Evolutionary conservation across 176 grass and related monocot genomes (phyloP).

Genomic region (Olyra latifolia): DNA sequence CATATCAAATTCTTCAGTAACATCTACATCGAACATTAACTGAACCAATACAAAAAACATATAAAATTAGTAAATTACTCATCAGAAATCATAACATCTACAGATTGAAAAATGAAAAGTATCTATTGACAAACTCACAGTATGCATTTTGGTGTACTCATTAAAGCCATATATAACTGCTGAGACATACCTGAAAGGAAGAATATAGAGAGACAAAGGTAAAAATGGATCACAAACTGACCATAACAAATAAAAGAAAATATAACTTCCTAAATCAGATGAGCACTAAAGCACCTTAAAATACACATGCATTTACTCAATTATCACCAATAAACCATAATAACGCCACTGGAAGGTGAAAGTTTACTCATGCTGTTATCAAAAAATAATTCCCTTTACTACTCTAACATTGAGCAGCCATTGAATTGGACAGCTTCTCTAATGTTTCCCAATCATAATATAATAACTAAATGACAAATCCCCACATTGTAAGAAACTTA

Average conservation of each 20-base stretch:
- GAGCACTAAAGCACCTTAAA: background rate
- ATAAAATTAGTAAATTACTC: conserved; percentile 50
- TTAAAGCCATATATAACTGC: conserved; percentile 62
- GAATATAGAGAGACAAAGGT: background rate
- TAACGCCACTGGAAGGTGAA: background rate
- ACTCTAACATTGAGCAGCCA: background rate
- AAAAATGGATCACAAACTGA: background rate
- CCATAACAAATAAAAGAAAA: conserved; percentile 12
- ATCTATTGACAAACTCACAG: conserved; percentile 51
- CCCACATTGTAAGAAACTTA: background rate
- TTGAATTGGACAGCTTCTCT: background rate
- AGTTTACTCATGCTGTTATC: background rate
- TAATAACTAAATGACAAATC: background rate
- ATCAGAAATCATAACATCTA: conserved; percentile 23
- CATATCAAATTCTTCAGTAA: conserved; percentile 65
- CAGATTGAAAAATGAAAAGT: background rate
- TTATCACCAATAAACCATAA: background rate
- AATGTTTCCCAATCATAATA: background rate
- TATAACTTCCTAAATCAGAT: background rate
- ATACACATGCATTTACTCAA: background rate
- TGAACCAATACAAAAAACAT: conserved; percentile 42
- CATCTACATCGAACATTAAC: conserved; percentile 69
- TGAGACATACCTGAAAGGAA: conserved; percentile 57
- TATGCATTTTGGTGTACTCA: conserved; percentile 54
- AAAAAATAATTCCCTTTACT: background rate